A percentile compares a stretch with the other conserved stretches of the same genome.
phyloP scores from a whole-genome alignment of 2,329 filamentous ascomycete species.

The Sporothrix curviconia region DNA sequence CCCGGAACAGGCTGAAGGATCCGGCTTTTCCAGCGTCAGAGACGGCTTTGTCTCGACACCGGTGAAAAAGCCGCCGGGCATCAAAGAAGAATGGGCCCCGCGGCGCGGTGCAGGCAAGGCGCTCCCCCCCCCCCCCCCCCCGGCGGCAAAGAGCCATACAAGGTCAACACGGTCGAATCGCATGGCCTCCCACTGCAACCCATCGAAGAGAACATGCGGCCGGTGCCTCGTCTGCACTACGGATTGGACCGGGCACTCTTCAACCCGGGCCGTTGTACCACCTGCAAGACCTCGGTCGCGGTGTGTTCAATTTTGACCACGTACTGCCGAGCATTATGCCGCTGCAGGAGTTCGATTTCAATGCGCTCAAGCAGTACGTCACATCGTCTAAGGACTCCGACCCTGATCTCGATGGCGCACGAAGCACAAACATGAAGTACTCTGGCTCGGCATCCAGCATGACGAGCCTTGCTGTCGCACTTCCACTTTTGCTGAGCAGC shows the following conservation, averaged over 20 bases:
- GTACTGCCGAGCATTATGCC: slow-evolving; percentile 92
- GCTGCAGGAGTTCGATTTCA: slow-evolving; percentile 84
- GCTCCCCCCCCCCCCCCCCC: too few relatives aligned
- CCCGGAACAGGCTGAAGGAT: too few relatives aligned
- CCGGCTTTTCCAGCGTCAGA: too few relatives aligned
- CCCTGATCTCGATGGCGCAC: slow-evolving; percentile 63
- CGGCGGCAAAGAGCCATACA: slow-evolving; percentile 4
- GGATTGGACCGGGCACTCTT: slow-evolving; percentile 87
- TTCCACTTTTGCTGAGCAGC: slow-evolving; percentile 86
- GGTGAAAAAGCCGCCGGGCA: too few relatives aligned
- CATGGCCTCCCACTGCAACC: slow-evolving; percentile 25
- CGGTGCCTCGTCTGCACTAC: slow-evolving; percentile 59
- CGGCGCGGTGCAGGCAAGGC: too few relatives aligned
- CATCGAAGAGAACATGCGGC: slow-evolving; percentile 28
- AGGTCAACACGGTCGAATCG: slow-evolving; percentile 25
- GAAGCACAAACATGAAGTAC: slow-evolving; percentile 66
- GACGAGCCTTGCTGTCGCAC: slow-evolving; percentile 77
- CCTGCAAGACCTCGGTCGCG: slow-evolving; percentile 78
- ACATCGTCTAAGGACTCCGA: slow-evolving; percentile 81
- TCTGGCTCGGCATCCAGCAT: slow-evolving; percentile 96
- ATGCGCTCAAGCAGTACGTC: slow-evolving; percentile 76
- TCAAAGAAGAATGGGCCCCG: too few relatives aligned
- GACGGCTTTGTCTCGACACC: too few relatives aligned
- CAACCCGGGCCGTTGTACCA: slow-evolving; percentile 89
- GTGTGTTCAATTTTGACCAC: slow-evolving; percentile 97